phyloP scores from a whole-genome alignment of 306 rosid species.

The Fragaria nilgerrensis region DNA sequence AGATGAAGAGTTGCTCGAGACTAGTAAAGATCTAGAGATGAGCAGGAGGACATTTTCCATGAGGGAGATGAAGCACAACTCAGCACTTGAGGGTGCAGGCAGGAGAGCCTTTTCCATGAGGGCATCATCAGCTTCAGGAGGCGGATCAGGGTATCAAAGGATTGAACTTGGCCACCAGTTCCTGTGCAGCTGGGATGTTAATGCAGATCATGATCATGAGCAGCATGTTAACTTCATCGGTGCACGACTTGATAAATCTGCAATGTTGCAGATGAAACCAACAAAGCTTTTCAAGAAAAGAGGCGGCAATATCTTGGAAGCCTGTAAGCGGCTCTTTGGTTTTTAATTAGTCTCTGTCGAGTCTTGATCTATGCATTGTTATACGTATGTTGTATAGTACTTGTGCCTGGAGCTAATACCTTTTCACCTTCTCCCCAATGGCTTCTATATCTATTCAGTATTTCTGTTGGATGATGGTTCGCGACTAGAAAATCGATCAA shows the following conservation, averaged over 20 bases:
- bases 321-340: background rate
- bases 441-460: too few species aligned
- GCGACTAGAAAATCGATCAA: too few species aligned
- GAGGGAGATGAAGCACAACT: background rate
- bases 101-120: background rate
- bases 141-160: background rate
- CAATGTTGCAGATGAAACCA: background rate
- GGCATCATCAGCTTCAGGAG: background rate
- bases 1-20: background rate
- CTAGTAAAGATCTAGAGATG: background rate
- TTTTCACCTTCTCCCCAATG: background rate
- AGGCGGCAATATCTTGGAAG: background rate
- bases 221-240: background rate
- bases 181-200: background rate
- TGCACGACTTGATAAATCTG: background rate
- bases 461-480: too few species aligned
- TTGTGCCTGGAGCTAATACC: background rate
- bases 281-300: background rate
- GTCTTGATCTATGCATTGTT: background rate
- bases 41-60: background rate
- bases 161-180: background rate
- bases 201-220: background rate
- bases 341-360: background rate
- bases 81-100: background rate
- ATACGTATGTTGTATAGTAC: too few species aligned